Base-by-base conservation (phyloP, 2,329 filamentous ascomycete genomes). In the Aspergillus calidoustus region DNA sequence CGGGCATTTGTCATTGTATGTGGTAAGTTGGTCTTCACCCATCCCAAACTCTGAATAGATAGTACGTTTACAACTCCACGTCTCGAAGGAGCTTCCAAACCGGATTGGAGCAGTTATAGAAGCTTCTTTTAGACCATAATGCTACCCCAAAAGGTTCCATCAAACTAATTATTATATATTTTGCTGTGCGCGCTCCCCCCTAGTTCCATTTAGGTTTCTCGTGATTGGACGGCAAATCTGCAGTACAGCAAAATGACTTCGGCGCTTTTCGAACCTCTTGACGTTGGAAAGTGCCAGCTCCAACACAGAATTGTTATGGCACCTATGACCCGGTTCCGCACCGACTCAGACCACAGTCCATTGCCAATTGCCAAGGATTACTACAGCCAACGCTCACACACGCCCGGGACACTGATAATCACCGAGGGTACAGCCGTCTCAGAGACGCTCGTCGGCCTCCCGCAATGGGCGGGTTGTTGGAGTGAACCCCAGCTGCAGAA, bases 371-470 rank as follows among this genome's bases (percentile, higher is more conserved):
- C 31, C 7, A 38, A 17, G 7, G 52, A 49, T 11, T 67, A 86
- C 73, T 87, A 87, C 70, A 67, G 69, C 8, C 83, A 87, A 68
- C 79, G 85, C 17, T 82, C 80, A 17, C 78, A 77, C 4, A 77
- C 78, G 7, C 79, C 81, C 3, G 84, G 85, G 8, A 86, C 84
- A 3, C 71, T 89, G 1, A 70, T 89, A 41, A 82, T 89, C 67
- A 81, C 82, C 4, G 87, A 89, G 69, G 86, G 80, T 1, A 84
- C 83, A 2, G 81, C 80, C 76, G 84, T 77, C 22, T 61, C 58
- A 15, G 49, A 41, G 34, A 41, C 34, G 13, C 34, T 41, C 34
- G 34, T 41, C 13, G 34, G 34, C 34, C 34, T 41, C 34, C 61
- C 25, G 25, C 22, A 2, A 50, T 50, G 15, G 61, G 57, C 9